Evolutionary conservation across 176 grass and related monocot species (phyloP).

Genomic region (Saccharum officinarum): DNA sequence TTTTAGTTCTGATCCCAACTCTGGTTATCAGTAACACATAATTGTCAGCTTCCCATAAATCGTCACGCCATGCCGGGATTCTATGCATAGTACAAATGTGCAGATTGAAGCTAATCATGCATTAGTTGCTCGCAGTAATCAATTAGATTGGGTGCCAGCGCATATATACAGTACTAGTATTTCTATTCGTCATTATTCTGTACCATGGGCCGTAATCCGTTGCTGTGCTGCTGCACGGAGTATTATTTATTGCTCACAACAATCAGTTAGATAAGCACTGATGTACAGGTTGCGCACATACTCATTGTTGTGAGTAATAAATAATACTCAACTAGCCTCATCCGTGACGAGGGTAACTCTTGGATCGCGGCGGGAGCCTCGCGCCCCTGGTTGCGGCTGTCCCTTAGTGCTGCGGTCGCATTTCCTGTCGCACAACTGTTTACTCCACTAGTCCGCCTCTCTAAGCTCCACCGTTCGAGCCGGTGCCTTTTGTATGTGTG

Average conservation of each 20-base stretch:
- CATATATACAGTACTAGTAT: not conserved
- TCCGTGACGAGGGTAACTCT: too few species aligned
- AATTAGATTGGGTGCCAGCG: not conserved
- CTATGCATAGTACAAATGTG: not conserved
- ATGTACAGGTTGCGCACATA: not conserved
- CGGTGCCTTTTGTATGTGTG: too few species aligned
- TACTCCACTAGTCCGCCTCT: too few species aligned
- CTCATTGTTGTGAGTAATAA: too few species aligned
- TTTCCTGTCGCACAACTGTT: too few species aligned
- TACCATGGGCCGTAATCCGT: not conserved
- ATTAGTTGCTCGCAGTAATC: not conserved
- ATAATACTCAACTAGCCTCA: too few species aligned
- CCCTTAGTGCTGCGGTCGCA: too few species aligned
- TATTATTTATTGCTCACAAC: not conserved
- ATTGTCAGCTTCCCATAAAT: not conserved
- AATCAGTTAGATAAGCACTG: not conserved
- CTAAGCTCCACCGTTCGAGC: too few species aligned
- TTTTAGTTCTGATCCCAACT: not conserved
- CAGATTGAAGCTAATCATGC: slow-evolving; percentile 4
- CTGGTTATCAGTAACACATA: not conserved
- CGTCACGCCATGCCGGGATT: not conserved
- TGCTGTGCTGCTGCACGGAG: not conserved
- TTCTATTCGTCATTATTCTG: not conserved
- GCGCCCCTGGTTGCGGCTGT: too few species aligned
- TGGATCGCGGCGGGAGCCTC: too few species aligned